Evolutionary conservation across 257 asterid species (phyloP).

Genomic region (Solanum corneliomulleri): DNA sequence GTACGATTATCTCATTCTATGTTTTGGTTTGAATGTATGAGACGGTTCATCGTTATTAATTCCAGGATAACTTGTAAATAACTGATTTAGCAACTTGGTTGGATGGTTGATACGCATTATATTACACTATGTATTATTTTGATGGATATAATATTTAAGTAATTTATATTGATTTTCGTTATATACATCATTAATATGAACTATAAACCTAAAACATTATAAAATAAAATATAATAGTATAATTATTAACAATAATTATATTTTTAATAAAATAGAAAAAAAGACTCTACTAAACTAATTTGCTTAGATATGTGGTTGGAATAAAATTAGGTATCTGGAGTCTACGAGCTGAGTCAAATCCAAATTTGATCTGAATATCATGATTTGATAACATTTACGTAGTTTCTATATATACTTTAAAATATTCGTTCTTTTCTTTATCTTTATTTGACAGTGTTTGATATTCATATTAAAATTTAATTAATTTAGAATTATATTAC

Average conservation of each 20-base stretch:
- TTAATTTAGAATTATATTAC: accelerated
- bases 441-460: accelerated
- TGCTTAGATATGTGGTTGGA: neutral
- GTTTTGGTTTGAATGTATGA: too few species aligned
- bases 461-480: neutral
- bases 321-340: neutral
- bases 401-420: neutral
- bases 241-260: neutral
- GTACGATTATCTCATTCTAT: too few species aligned
- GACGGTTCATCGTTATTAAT: too few species aligned
- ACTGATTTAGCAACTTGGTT: neutral
- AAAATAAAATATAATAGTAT: too few species aligned
- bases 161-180: too few species aligned
- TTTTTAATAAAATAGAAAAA: neutral
- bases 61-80: neutral
- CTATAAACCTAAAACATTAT: too few species aligned
- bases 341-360: neutral
- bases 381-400: neutral
- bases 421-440: neutral
- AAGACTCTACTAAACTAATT: neutral
- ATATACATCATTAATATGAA: too few species aligned
- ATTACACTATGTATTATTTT: neutral
- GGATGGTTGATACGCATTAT: neutral
- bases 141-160: neutral
- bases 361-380: neutral